Evolutionary conservation across 257 asterid species (phyloP).

Genomic region (Anisodus tanguticus): DNA sequence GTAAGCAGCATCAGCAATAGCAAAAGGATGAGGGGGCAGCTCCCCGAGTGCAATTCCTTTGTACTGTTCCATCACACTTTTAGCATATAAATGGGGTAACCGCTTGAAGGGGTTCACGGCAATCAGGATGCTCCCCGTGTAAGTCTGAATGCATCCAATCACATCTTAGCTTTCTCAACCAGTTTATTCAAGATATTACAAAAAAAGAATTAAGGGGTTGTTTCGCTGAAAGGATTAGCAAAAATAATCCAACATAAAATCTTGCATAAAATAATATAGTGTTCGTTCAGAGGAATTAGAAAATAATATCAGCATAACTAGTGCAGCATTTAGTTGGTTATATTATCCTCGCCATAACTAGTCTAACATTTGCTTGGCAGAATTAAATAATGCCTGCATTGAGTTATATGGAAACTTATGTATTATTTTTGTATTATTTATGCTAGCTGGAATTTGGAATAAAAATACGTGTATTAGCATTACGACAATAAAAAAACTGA

Average conservation of each 20-base stretch:
- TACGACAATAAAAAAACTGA: no score
- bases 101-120: constrained; percentile 91
- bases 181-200: constrained; percentile 12
- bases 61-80: constrained; percentile 69
- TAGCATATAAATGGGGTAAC: constrained; percentile 70
- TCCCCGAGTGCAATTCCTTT: constrained; percentile 78
- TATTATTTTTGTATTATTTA: background rate
- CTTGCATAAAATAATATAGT: background rate
- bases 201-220: background rate
- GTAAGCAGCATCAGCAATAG: constrained; percentile 89
- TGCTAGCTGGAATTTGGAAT: background rate
- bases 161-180: constrained; percentile 25
- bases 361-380: background rate
- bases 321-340: background rate
- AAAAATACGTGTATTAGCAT: background rate
- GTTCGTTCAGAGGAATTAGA: background rate
- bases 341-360: constrained; percentile 3
- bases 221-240: constrained; percentile 1
- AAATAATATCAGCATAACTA: background rate
- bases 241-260: background rate
- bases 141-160: constrained; percentile 62
- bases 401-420: background rate
- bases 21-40: constrained; percentile 86
- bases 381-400: background rate
- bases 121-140: constrained; percentile 87